Percentiles rank a stretch among this genome's conserved stretches.
phyloP scores from a whole-genome alignment of 2,329 filamentous ascomycete species.

The Endoconidiophora laricicola region DNA sequence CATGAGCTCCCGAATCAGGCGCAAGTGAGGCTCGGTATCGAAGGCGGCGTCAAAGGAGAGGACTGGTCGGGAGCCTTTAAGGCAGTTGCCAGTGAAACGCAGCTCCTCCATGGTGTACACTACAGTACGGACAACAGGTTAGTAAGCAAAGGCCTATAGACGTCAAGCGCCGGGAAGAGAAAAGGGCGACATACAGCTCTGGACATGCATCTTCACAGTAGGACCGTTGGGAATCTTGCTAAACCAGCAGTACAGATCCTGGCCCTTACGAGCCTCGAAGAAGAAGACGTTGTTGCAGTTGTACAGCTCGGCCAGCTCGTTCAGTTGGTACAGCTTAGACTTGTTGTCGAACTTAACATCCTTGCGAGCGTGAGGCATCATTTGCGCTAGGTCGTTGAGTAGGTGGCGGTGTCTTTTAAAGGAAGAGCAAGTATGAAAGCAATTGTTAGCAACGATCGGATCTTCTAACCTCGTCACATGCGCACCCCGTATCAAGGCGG shows the following conservation, averaged over 20 bases:
- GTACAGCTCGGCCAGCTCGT: constrained; percentile 60
- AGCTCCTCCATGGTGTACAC: constrained; percentile 95
- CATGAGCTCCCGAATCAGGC: constrained; percentile 77
- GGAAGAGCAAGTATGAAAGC: background rate
- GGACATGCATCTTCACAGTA: constrained; percentile 53
- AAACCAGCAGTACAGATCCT: constrained; percentile 90
- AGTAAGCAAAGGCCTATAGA: background rate
- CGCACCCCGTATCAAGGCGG: no score
- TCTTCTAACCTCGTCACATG: background rate
- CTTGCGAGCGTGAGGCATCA: constrained; percentile 84
- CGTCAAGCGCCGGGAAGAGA: background rate
- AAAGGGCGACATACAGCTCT: constrained; percentile 41
- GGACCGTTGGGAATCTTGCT: constrained; percentile 65
- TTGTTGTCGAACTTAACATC: constrained; percentile 97
- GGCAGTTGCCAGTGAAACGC: constrained; percentile 89
- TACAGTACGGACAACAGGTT: constrained; percentile 18
- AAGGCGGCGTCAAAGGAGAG: constrained; percentile 85
- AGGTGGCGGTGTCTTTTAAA: constrained; percentile 75
- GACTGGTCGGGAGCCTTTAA: constrained; percentile 81
- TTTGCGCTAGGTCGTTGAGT: constrained; percentile 69
- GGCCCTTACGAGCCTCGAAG: constrained; percentile 85
- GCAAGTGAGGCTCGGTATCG: constrained; percentile 62
- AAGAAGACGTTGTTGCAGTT: constrained; percentile 92
- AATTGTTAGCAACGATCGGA: background rate
- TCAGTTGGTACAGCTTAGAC: constrained; percentile 67